A percentile compares a stretch with the other conserved stretches of the same genome.
These are phyloP conservation scores for Protomyces pachydermus DNA, from an alignment of 1,139 yeast genomes.

Conservation along the genomic window DNA sequence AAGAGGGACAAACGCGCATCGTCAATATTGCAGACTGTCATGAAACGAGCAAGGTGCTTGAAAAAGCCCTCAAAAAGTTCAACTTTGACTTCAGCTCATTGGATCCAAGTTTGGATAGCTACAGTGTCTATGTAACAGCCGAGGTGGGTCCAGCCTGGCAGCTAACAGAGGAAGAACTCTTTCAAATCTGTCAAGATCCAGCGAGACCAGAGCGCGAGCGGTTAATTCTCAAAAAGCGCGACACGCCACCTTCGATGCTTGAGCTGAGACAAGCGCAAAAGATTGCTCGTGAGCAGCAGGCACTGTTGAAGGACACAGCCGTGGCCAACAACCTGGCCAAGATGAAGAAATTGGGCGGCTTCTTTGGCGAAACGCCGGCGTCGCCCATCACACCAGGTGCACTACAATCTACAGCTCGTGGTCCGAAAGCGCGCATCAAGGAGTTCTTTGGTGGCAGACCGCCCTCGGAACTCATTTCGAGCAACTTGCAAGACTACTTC, in stretches of 20 bases:
- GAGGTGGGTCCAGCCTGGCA: constrained; percentile 48
- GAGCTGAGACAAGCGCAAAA: constrained; percentile 63
- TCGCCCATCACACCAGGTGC: constrained; percentile 2
- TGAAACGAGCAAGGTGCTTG: constrained; percentile 72
- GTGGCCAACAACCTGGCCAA: constrained; percentile 27
- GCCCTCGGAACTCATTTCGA: constrained; percentile 84
- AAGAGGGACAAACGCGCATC: constrained; percentile 60
- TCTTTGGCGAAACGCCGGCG: constrained; percentile 29
- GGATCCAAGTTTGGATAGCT: constrained; percentile 14
- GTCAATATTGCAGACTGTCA: constrained; percentile 76
- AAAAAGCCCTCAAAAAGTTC: constrained; percentile 57
- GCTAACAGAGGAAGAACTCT: constrained; percentile 72
- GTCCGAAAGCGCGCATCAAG: constrained; percentile 36
- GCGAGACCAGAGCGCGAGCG: constrained; percentile 69
- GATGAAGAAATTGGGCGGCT: constrained; percentile 26
- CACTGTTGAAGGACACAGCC: constrained; percentile 17
- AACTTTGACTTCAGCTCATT: constrained; percentile 34
- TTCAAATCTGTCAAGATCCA: constrained; percentile 72
- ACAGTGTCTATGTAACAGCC: constrained; percentile 29
- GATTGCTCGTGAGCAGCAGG: constrained; percentile 34
- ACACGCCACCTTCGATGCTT: constrained; percentile 58
- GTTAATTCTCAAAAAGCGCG: constrained; percentile 61
- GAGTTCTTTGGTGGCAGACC: constrained; percentile 82
- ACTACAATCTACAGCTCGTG: neutral
- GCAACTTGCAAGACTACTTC: constrained; percentile 84